Evolutionary conservation across 2,329 filamentous ascomycete genomes (phyloP).

Genomic region (Neopestalotiopsis sp.): DNA sequence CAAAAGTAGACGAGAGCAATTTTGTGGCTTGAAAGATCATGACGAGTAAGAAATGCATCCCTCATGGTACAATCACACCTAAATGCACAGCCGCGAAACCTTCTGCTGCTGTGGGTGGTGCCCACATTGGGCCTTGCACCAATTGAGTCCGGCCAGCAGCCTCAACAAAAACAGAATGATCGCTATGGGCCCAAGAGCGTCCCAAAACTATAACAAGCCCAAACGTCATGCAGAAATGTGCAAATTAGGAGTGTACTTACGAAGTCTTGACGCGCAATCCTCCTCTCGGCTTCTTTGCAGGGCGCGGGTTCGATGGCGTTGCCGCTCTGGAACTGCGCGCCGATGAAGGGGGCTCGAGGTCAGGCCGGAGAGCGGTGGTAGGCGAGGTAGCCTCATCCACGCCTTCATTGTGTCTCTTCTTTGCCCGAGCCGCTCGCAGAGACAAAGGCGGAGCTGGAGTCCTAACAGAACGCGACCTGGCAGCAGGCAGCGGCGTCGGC

Average conservation of each 20-base stretch:
- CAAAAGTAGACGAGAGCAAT: conserved; percentile 24
- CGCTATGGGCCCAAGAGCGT: conserved; percentile 29
- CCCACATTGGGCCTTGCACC: background rate
- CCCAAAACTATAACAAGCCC: conserved; percentile 28
- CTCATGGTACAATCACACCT: conserved; percentile 27
- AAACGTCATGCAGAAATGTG: conserved; percentile 21
- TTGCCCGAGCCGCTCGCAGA: conserved; percentile 37
- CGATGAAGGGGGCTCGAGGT: conserved; percentile 49
- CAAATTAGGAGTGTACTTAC: conserved; percentile 54
- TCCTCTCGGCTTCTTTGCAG: conserved; percentile 64
- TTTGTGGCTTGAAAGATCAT: conserved; percentile 28
- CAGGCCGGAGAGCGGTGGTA: conserved; percentile 53
- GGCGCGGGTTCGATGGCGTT: conserved; percentile 62
- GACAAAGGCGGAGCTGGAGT: conserved; percentile 35
- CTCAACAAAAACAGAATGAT: conserved; percentile 24
- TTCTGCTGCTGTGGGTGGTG: conserved; percentile 20
- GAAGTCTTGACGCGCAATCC: conserved; percentile 72
- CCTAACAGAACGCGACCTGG: conserved; percentile 32
- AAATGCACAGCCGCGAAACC: conserved; percentile 3
- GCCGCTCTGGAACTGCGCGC: conserved; percentile 62
- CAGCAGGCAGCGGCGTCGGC: conserved; percentile 27
- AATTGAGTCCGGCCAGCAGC: background rate
- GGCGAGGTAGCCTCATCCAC: conserved; percentile 60
- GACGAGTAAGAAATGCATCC: conserved; percentile 18
- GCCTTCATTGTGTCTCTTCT: conserved; percentile 62